Percentiles rank a stretch among this genome's conserved stretches.
Evolutionary conservation across 805 yeast genomes (phyloP).

Genomic region (Wickerhamomyces bovis): DNA sequence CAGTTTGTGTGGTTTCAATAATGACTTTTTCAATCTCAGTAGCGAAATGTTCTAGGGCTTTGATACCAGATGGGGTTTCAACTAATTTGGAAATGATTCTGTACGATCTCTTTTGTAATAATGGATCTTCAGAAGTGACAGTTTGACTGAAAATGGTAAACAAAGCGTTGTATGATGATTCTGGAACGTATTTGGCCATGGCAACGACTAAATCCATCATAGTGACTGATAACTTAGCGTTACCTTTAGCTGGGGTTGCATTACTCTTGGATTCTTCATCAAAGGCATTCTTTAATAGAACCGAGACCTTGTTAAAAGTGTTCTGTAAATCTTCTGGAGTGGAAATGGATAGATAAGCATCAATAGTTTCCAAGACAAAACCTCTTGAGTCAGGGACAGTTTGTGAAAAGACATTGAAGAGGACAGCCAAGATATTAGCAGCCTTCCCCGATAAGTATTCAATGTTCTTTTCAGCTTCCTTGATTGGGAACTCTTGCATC

Average conservation of each 20-base stretch:
- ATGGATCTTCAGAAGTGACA: conserved; percentile 50
- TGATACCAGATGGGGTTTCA: conserved; percentile 60
- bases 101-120: conserved; percentile 85
- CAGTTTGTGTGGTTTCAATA: conserved; percentile 47
- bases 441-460: conserved; percentile 61
- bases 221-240: conserved; percentile 60
- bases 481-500: conserved; percentile 54
- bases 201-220: conserved; percentile 88
- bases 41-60: conserved; percentile 46
- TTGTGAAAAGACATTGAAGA: conserved; percentile 90
- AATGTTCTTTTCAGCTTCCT: conserved; percentile 49
- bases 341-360: conserved; percentile 68
- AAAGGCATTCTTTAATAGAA: conserved; percentile 66
- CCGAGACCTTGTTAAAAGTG: conserved; percentile 84
- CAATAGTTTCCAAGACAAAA: conserved; percentile 80
- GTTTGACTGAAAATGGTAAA: conserved; percentile 74
- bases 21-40: conserved; percentile 55
- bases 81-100: conserved; percentile 65
- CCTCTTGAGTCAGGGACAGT: conserved; percentile 81
- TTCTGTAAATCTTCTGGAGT: conserved; percentile 57
- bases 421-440: conserved; percentile 72
- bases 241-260: conserved; percentile 28
- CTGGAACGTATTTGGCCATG: conserved; percentile 80
- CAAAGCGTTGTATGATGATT: conserved; percentile 61
- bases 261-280: conserved; percentile 44